Evolutionary conservation across 768 basidiomycete genomes (phyloP).

Genomic region (Suillus americanus): DNA sequence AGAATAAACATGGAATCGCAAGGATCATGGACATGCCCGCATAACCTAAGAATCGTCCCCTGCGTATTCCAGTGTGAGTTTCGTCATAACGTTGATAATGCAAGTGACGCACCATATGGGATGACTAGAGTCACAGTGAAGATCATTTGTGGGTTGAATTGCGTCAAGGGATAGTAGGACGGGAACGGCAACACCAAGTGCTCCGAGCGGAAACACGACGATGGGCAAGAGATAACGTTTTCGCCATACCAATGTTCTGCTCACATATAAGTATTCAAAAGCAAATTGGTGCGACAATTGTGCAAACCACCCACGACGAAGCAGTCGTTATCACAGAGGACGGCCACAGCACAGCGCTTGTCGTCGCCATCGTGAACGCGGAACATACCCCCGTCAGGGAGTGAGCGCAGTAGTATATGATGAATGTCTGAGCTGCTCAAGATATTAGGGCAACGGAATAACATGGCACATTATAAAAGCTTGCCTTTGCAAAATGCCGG

Average conservation of each 20-base stretch:
- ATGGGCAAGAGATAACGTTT: constrained; percentile 43
- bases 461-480: constrained; percentile 22
- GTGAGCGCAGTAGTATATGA: constrained; percentile 44
- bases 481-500: constrained; percentile 55
- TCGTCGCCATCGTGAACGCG: constrained; percentile 47
- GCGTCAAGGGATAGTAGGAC: constrained; percentile 45
- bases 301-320: constrained; percentile 19
- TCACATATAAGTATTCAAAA: neutral
- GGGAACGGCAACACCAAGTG: constrained; percentile 41
- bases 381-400: constrained; percentile 44
- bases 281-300: neutral
- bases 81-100: constrained; percentile 1
- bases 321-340: constrained; percentile 25
- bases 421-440: constrained; percentile 40
- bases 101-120: constrained; percentile 51
- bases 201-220: constrained; percentile 47
- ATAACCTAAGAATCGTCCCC: constrained; percentile 66
- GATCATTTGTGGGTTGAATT: constrained; percentile 45
- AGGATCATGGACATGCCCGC: constrained; percentile 55
- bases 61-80: constrained; percentile 28
- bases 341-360: constrained; percentile 43
- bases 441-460: constrained; percentile 14
- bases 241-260: constrained; percentile 53
- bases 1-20: constrained; percentile 49
- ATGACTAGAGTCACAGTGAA: constrained; percentile 60